Evolutionary conservation across 495 filamentous ascomycete species (phyloP).

Genomic region (Letharia columbiana): DNA sequence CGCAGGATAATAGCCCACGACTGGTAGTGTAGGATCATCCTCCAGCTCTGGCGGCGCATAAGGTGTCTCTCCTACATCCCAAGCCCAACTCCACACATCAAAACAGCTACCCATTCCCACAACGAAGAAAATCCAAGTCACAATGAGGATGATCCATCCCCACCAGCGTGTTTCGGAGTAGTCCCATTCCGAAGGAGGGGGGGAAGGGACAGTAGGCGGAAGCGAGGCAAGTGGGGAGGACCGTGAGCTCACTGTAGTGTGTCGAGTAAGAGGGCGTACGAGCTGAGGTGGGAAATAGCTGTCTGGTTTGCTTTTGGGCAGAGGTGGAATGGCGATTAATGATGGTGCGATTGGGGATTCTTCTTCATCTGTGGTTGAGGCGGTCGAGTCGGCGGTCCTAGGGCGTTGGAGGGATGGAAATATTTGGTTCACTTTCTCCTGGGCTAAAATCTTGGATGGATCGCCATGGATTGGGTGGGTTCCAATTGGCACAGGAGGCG

Average conservation of each 20-base stretch:
- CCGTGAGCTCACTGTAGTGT: conserved; percentile 55
- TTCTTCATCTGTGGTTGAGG: conserved; percentile 72
- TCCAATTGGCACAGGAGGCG: conserved; percentile 22
- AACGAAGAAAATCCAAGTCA: conserved; percentile 92
- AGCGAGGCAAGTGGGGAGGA: conserved; percentile 34
- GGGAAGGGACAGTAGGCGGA: conserved; percentile 29
- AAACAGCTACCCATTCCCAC: conserved; percentile 91
- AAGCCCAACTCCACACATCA: conserved; percentile 99
- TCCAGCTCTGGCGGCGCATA: conserved; percentile 89
- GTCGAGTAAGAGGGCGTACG: conserved; percentile 15
- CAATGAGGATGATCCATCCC: conserved; percentile 84
- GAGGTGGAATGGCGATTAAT: conserved; percentile 21
- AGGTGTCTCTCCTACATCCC: conserved; percentile 95
- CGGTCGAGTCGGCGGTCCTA: conserved; percentile 31
- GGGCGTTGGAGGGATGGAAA: conserved; percentile 40
- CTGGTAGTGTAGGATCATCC: conserved; percentile 86
- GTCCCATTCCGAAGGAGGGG: conserved; percentile 55
- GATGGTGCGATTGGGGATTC: conserved; percentile 53
- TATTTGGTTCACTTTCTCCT: conserved; percentile 40
- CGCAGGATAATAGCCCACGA: conserved; percentile 94
- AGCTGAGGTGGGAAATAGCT: conserved; percentile 49
- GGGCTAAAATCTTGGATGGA: conserved; percentile 35
- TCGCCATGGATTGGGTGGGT: conserved; percentile 23
- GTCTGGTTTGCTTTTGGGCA: conserved; percentile 45
- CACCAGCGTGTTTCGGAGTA: conserved; percentile 92